Evolutionary conservation across 2,329 filamentous ascomycete genomes (phyloP).

Genomic region (Alternaria ventricosa): DNA sequence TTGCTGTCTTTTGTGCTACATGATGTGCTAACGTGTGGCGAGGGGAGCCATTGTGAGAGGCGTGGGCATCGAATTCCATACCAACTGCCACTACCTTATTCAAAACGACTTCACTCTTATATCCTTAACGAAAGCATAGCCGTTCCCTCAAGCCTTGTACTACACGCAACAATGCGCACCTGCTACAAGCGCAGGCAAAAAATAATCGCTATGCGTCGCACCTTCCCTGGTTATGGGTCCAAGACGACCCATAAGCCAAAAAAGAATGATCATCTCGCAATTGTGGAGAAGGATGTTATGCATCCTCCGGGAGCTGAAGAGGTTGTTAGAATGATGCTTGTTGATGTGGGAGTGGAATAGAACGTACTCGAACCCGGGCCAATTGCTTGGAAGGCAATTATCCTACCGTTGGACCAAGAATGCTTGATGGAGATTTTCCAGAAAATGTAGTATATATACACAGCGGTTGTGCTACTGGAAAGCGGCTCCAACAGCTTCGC

Average conservation of each 20-base stretch:
- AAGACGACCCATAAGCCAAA: background rate
- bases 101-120: too few species aligned
- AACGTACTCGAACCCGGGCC: constrained; percentile 17
- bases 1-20: background rate
- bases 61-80: background rate
- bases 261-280: constrained; percentile 5
- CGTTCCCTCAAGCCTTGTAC: background rate
- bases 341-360: background rate
- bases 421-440: constrained; percentile 8
- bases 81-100: background rate
- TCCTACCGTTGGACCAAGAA: constrained; percentile 23
- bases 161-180: background rate
- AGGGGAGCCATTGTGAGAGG: background rate
- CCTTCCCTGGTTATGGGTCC: accelerated
- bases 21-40: background rate
- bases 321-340: background rate
- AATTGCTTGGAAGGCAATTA: constrained; percentile 26
- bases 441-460: background rate
- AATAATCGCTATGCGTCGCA: background rate
- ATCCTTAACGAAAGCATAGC: too few species aligned
- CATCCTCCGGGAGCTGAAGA: constrained; percentile 17
- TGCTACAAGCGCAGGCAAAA: background rate
- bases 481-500: too few species aligned
- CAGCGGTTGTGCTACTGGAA: too few species aligned
- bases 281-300: constrained; percentile 14